These are phyloP conservation scores for Hygrophila difformis DNA, from an alignment of 257 asterid species.

Conservation along the genomic window DNA sequence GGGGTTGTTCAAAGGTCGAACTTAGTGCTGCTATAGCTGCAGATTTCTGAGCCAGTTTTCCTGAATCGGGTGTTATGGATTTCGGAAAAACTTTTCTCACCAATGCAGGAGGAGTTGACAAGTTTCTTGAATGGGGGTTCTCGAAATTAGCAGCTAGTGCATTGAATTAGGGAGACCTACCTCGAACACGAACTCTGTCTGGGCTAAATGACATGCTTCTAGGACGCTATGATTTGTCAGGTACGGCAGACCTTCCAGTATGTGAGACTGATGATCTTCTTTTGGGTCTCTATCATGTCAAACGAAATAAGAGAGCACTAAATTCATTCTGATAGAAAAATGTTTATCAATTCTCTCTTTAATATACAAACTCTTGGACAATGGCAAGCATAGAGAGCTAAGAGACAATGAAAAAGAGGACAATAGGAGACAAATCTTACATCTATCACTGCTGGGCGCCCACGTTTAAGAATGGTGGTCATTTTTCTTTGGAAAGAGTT, in stretches of 20 bases:
- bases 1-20: conserved; percentile 51
- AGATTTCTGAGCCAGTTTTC: conserved; percentile 41
- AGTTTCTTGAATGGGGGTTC: conserved; percentile 64
- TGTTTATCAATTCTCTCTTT: too few species aligned
- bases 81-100: conserved; percentile 80
- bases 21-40: conserved; percentile 62
- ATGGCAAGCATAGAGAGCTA: neutral
- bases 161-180: conserved; percentile 96
- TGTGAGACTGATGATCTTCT: conserved; percentile 61
- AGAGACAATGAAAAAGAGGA: conserved; percentile 3
- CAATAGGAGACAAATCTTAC: conserved; percentile 34
- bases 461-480: conserved; percentile 59
- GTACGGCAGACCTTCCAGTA: conserved; percentile 77
- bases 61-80: conserved; percentile 77
- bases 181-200: conserved; percentile 95
- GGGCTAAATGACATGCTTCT: conserved; percentile 98
- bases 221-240: conserved; percentile 85
- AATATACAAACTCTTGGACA: too few species aligned
- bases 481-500: conserved; percentile 93
- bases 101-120: conserved; percentile 93
- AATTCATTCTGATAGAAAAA: too few species aligned
- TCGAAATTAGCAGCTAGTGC: conserved; percentile 91
- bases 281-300: conserved; percentile 66
- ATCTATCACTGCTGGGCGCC: conserved; percentile 45
- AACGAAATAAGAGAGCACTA: conserved; percentile 7